A percentile compares a stretch with the other conserved stretches of the same genome.
Evolutionary conservation across 148 eudicot genomes (phyloP).

Genomic region (Bassia scoparia): DNA sequence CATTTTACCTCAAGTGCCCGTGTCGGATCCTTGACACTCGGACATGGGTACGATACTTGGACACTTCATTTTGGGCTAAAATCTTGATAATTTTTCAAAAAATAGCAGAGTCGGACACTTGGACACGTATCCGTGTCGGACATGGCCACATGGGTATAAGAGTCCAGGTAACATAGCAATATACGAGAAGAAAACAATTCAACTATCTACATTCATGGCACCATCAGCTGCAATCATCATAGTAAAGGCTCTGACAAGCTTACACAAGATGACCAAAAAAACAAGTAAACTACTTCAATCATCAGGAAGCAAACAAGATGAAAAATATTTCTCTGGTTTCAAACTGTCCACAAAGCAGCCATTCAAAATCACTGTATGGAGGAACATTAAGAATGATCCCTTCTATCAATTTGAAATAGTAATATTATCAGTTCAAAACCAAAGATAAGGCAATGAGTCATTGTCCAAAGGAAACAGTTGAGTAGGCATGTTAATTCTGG

Average conservation of each 20-base stretch:
- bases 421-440: not conserved
- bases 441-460: not conserved
- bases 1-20: too few species aligned
- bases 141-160: too few species aligned
- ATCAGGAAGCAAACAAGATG: not conserved
- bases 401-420: not conserved
- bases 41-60: too few species aligned
- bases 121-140: too few species aligned
- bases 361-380: not conserved
- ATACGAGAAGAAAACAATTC: slow-evolving; percentile 6
- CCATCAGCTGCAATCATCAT: not conserved
- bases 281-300: not conserved
- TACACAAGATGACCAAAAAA: not conserved
- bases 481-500: not conserved
- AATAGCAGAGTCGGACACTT: too few species aligned
- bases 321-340: not conserved
- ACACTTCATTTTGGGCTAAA: too few species aligned
- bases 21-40: too few species aligned
- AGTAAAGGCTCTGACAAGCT: not conserved
- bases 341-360: not conserved
- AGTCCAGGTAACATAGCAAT: too few species aligned
- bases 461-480: not conserved
- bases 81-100: too few species aligned
- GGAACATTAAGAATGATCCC: not conserved
- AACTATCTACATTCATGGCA: not conserved